Conservation (phyloP, 2,329 filamentous ascomycete species). For the Stenocarpella maydis region DNA sequence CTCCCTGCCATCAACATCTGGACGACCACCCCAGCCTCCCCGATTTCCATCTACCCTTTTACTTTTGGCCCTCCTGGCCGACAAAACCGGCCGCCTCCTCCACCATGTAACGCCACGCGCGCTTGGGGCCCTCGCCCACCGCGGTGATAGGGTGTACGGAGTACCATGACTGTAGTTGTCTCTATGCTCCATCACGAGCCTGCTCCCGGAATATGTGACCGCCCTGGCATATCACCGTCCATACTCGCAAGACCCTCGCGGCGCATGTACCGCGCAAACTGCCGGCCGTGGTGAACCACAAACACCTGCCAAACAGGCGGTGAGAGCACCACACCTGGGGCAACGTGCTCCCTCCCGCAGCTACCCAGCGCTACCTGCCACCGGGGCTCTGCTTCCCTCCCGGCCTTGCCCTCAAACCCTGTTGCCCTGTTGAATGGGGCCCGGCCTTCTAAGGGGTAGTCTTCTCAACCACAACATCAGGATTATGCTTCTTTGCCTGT, state of each 20-base stretch:
- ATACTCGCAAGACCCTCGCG: background rate
- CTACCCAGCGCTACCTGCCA: background rate
- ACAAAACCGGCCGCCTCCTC: background rate
- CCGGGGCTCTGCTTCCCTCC: background rate
- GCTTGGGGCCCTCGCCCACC: background rate
- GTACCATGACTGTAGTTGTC: no score
- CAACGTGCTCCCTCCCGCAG: conserved; percentile 1
- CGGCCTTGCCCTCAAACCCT: background rate
- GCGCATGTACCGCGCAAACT: conserved; percentile 29
- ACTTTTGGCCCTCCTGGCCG: background rate
- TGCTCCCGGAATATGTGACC: conserved; percentile 42
- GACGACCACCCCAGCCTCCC: conserved; percentile 19
- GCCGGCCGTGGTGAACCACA: conserved; percentile 21
- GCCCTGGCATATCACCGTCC: conserved; percentile 36
- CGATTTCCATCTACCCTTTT: background rate
- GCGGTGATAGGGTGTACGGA: background rate
- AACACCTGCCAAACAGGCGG: conserved; percentile 34
- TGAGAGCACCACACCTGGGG: conserved; percentile 16
- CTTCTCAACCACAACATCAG: no score
- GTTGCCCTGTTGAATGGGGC: background rate
- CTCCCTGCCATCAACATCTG: background rate
- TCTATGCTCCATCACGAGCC: no score
- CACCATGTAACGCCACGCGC: conserved; percentile 19
- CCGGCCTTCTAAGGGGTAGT: background rate
- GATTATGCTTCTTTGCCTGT: background rate